Evolutionary conservation across 345 rosid genomes (phyloP), one percentile per base, ranked within the genome.

Genomic region (Dipteronia sinensis): DNA sequence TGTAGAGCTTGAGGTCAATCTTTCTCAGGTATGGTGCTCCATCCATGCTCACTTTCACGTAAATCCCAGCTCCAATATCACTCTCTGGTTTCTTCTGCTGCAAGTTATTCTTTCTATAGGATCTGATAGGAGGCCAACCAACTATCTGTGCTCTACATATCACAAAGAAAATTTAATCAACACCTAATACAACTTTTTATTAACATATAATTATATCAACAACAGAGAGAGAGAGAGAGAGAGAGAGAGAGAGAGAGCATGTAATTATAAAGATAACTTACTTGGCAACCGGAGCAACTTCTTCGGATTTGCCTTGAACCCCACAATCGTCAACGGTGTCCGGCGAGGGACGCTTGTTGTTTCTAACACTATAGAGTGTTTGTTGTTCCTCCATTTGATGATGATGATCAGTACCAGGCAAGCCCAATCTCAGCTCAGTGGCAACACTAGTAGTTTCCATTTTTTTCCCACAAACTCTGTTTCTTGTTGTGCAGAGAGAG

Each of bases 31-130:
- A 93, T 8, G 98, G 98, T 17, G 96, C 94, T 47, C 97, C 95
- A 64, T 91, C 97, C 97, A 91, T 90, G 85, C 98, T 93, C 42
- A 93, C 95, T 87, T 93, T 93, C 80, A 93, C 91, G 42, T 85
- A 91, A 38, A 89, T 86, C 81, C 92, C 93, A 25, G 75, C 27
- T 4, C 74, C 82, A 7, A 72, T 81, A 55, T 89, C 88, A 11
- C 86, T 78, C 78, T 87, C 93, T n/a, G 72, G 75, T 76, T 90
- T 90, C 90, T 85, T 80, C 1, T 77, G 67, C 65, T 85, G 85
- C 40, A 87, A 69, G 69, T 25, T 86, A 73, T 88, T 93, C 81
- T 89, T 91, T 70, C 92, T 81, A 72, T 82, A 86, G 27, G 97
- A 89, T 75, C 89, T 82, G 65, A 93, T 81, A 1, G 95, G 97